phyloP scores from a whole-genome alignment of 2,329 filamentous ascomycete species.

The Catunica adiposa region DNA sequence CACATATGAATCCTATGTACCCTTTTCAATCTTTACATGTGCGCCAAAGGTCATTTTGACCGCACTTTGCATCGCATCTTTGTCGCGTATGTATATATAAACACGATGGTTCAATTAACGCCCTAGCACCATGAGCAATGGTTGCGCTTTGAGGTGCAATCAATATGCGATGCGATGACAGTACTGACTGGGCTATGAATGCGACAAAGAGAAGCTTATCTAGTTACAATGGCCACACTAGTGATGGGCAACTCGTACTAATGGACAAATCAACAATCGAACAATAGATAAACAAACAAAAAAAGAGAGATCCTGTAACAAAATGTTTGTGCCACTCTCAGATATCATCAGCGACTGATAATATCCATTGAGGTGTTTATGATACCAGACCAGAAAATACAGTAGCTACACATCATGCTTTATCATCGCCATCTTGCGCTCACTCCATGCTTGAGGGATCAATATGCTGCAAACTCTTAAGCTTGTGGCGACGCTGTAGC shows the following conservation, averaged over 20 bases:
- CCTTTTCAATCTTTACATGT: background rate
- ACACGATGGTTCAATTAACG: background rate
- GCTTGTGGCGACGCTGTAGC: background rate
- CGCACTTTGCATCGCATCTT: background rate
- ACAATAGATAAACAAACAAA: conserved; percentile 1
- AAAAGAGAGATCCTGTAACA: background rate
- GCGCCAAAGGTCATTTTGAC: background rate
- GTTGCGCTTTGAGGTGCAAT: background rate
- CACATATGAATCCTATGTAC: too few relatives aligned
- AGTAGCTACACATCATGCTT: too few relatives aligned
- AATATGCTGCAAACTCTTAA: background rate
- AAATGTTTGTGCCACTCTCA: too few relatives aligned
- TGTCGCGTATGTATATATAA: background rate
- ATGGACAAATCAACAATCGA: background rate
- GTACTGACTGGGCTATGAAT: background rate
- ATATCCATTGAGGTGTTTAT: too few relatives aligned
- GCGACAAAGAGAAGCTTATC: background rate
- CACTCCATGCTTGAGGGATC: background rate
- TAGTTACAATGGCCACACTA: background rate
- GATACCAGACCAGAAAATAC: too few relatives aligned
- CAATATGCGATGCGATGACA: background rate
- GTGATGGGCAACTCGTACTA: background rate
- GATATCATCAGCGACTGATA: too few relatives aligned
- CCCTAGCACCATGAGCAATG: background rate
- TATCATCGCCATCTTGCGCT: too few relatives aligned